Conservation (phyloP, 2,329 filamentous ascomycete genomes). For the Trichophyton equinum region DNA sequence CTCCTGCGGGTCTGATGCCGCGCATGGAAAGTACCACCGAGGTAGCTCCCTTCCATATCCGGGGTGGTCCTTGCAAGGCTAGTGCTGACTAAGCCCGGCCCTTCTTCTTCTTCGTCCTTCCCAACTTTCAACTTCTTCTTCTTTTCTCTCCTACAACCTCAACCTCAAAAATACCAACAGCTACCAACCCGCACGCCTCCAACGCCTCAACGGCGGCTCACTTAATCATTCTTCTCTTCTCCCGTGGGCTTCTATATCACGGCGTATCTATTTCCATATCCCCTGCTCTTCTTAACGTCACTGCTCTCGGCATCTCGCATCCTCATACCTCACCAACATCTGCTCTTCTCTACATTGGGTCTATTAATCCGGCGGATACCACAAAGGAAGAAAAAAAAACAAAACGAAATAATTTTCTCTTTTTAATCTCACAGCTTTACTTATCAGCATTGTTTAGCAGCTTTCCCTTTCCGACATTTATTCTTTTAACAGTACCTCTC, state of each 20-base stretch:
- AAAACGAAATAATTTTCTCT: neutral
- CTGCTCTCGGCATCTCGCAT: neutral
- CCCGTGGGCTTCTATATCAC: neutral
- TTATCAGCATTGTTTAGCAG: neutral
- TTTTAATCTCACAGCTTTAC: slow-evolving; percentile 12
- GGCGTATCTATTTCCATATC: neutral
- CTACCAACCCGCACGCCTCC: neutral
- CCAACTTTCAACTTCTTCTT: slow-evolving; percentile 10
- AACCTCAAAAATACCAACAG: neutral
- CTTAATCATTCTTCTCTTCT: neutral
- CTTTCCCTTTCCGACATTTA: neutral
- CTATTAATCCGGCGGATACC: neutral
- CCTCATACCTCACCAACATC: neutral
- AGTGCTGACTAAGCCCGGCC: neutral
- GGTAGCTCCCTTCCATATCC: neutral
- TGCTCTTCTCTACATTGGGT: neutral
- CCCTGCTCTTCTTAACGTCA: neutral
- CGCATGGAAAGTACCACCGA: slow-evolving; percentile 4
- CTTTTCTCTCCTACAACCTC: slow-evolving; percentile 8
- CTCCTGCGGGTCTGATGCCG: neutral
- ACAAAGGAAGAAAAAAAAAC: neutral
- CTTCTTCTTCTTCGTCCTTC: neutral
- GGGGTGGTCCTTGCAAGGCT: neutral
- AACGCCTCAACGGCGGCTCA: neutral
- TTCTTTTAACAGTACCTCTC: neutral